Base-by-base conservation (phyloP, 352 stramenopile genomes). In the Phytophthora tubulina region DNA sequence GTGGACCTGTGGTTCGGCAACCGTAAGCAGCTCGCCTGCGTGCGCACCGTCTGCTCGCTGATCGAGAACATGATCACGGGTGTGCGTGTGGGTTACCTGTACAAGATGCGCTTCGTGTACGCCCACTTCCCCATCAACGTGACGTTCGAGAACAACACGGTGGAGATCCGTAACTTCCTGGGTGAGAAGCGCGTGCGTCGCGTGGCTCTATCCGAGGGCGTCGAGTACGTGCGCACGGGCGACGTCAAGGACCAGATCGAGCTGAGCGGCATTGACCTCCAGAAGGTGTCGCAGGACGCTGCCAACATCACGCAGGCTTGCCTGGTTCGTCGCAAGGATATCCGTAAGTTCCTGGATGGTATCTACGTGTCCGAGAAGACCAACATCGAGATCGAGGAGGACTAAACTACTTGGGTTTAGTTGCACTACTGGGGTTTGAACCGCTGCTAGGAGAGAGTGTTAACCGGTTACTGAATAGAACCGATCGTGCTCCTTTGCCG, bases 31-130 rank as follows among this genome's bases (percentile, higher is more conserved):
- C 91, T 99, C 55, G 98, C 97, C 36, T 99, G 94, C 79, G 97
- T 99, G 73, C 97, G 98, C 78, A 99, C 97, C 21, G 90, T 99
- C 33, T 99, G 95, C 94, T 98, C 97, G 73, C 92, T 99, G 86
- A 99, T 99, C 68, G 92, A 99, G 70, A 99, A 99, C 96, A 98
- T 99, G 95, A 98, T 99, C 67, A 98, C 97, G 55, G 98, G 98
- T 82, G 98, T 99, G 52, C 98, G 94, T 68, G 90, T 98, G 46
- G 98, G 97, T 56, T 99, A 98, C 92, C 74, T 94, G 21, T 99
- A 99, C 96, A 99, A 99, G 94, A 99, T 99, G 98, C 96, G 98
- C 71, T 99, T 99, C 81, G 98, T 99, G 76, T 99, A 99, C 88
- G 97, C 96, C 63, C 98, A 99, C 88, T 99, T 99, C 83, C 98